Conservation (phyloP, 208 protist genomes). For the Leishmania lainsoni region DNA sequence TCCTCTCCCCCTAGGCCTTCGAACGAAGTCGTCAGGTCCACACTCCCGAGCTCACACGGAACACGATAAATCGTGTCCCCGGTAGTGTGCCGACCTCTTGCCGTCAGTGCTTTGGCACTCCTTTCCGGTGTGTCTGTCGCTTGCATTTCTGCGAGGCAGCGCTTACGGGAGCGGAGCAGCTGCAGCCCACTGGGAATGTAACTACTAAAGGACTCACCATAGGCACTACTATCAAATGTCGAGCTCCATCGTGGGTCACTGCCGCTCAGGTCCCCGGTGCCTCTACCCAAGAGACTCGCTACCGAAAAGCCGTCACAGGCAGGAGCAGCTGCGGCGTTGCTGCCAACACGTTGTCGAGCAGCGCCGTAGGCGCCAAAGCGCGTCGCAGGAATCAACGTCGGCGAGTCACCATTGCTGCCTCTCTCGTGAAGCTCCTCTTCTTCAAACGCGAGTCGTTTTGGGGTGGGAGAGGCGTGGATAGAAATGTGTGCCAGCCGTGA, state of each 20-base stretch:
- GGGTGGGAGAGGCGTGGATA: conserved; percentile 61
- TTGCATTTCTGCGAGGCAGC: conserved; percentile 69
- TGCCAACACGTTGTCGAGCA: not conserved
- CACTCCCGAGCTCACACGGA: not conserved
- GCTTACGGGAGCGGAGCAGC: conserved; percentile 63
- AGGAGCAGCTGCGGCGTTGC: not conserved
- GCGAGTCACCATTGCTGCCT: not conserved
- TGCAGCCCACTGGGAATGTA: conserved; percentile 34
- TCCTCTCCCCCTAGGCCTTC: not conserved
- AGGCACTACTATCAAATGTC: not conserved
- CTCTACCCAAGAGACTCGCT: not conserved
- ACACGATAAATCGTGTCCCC: not conserved
- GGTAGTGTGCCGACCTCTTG: not conserved
- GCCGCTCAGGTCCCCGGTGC: not conserved
- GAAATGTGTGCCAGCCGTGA: conserved; percentile 32
- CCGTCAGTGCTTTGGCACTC: not conserved
- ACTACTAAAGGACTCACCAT: not conserved
- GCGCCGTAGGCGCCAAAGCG: not conserved
- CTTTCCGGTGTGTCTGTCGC: conserved; percentile 19
- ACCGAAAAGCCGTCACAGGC: not conserved
- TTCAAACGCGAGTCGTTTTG: conserved; percentile 70
- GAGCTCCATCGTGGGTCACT: not conserved
- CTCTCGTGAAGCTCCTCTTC: conserved; percentile 25
- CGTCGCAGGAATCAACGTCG: not conserved
- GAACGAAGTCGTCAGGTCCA: too few species aligned